Percentiles rank a stretch among this genome's conserved stretches.
These are phyloP conservation scores for Apiotrichum porosum DNA, from an alignment of 1,284 basidiomycete genomes.

Conservation along the genomic window DNA sequence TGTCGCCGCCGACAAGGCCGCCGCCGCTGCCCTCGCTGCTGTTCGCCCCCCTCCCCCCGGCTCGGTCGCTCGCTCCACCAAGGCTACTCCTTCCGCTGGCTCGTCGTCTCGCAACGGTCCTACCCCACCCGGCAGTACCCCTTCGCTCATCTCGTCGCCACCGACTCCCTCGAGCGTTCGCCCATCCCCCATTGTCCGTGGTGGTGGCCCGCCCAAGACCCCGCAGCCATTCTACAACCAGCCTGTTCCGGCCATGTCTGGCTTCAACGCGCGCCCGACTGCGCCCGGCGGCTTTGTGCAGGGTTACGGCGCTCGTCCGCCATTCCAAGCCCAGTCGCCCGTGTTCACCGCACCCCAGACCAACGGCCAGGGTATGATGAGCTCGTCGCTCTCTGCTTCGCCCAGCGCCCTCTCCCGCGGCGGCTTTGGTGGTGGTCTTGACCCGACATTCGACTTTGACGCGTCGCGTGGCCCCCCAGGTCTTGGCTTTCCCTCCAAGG, in stretches of 20 bases:
- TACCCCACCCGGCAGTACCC: conserved; percentile 24
- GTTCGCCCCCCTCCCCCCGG: conserved; percentile 10
- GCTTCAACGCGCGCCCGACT: conserved; percentile 1
- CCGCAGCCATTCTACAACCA: conserved; percentile 29
- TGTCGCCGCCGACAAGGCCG: conserved; percentile 12
- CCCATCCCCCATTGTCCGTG: conserved; percentile 7
- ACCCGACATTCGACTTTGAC: conserved; percentile 14
- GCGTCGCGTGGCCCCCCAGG: conserved; percentile 23
- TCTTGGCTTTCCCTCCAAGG: conserved; percentile 35
- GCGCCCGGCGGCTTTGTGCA: not conserved
- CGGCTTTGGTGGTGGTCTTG: not conserved
- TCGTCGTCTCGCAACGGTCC: conserved; percentile 24
- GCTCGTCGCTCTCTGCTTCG: conserved; percentile 16
- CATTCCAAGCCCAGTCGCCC: conserved; percentile 23
- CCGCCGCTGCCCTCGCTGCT: conserved; percentile 9
- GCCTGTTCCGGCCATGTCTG: conserved; percentile 9
- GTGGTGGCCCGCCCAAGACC: conserved; percentile 26
- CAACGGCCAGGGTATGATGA: conserved; percentile 23
- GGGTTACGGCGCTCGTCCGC: conserved; percentile 6
- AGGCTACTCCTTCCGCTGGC: conserved; percentile 5
- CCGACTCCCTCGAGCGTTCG: conserved; percentile 65
- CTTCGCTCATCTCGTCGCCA: conserved; percentile 84
- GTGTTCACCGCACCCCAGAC: conserved; percentile 22
- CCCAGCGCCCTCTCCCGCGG: conserved; percentile 22
- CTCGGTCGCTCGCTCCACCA: too few relatives aligned